Evolutionary conservation across 441 rosid genomes (phyloP).

Genomic region (Breynia disticha): DNA sequence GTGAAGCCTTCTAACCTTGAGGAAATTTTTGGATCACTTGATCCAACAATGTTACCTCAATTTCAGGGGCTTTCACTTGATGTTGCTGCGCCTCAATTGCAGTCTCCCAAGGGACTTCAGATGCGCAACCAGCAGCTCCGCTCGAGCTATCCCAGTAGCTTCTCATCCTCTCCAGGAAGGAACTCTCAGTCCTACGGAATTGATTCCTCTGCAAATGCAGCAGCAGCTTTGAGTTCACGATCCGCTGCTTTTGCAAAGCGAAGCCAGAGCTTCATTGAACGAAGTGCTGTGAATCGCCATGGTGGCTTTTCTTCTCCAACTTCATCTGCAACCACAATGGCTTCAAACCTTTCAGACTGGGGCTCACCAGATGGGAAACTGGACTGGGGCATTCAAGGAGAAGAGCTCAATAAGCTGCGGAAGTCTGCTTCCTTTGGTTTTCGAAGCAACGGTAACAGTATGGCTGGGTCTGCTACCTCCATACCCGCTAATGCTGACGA

Average conservation of each 20-base stretch:
- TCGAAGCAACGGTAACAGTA: constrained; percentile 26
- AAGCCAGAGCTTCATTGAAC: constrained; percentile 79
- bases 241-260: constrained; percentile 57
- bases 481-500: constrained; percentile 29
- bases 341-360: constrained; percentile 50
- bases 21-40: constrained; percentile 43
- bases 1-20: constrained; percentile 52
- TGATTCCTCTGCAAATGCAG: constrained; percentile 36
- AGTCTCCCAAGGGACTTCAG: constrained; percentile 41
- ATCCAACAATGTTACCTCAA: constrained; percentile 34
- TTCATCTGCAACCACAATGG: constrained; percentile 22
- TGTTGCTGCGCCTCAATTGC: constrained; percentile 25
- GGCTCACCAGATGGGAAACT: constrained; percentile 71
- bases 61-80: constrained; percentile 35
- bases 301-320: constrained; percentile 28
- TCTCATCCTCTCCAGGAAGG: constrained; percentile 46
- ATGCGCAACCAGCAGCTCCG: constrained; percentile 41
- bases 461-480: constrained; percentile 12
- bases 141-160: constrained; percentile 32
- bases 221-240: constrained; percentile 48
- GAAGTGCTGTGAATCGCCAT: constrained; percentile 34
- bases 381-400: constrained; percentile 74
- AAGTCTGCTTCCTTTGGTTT: constrained; percentile 61
- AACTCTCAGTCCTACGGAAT: constrained; percentile 31
- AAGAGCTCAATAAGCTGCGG: constrained; percentile 64